Conservation (phyloP, 2,329 filamentous ascomycete species). For the Clonostachys chloroleuca region DNA sequence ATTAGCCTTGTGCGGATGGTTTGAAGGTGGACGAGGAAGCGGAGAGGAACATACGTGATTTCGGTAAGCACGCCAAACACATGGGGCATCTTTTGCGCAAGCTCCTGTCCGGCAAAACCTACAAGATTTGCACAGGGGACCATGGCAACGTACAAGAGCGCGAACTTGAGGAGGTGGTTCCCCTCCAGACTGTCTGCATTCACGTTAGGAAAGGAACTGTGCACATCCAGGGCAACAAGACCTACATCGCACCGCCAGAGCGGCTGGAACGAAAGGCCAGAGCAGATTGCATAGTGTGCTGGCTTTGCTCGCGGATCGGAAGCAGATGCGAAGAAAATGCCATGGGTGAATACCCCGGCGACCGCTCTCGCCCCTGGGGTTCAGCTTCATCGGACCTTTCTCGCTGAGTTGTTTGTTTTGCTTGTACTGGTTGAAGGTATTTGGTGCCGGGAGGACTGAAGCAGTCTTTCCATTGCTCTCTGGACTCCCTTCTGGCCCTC, state of each 20-base stretch:
- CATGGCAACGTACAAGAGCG: slow-evolving; percentile 44
- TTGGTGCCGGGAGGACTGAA: slow-evolving; percentile 15
- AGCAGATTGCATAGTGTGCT: slow-evolving; percentile 41
- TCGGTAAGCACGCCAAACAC: slow-evolving; percentile 61
- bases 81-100: slow-evolving; percentile 74
- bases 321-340: slow-evolving; percentile 36
- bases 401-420: slow-evolving; percentile 3
- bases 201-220: background rate
- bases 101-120: slow-evolving; percentile 56
- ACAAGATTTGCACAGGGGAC: slow-evolving; percentile 46
- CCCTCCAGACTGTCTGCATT: slow-evolving; percentile 24
- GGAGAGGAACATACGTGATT: slow-evolving; percentile 36
- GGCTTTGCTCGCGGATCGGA: slow-evolving; percentile 35
- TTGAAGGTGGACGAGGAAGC: slow-evolving; percentile 11
- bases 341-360: slow-evolving; percentile 35
- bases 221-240: slow-evolving; percentile 3
- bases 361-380: slow-evolving; percentile 35
- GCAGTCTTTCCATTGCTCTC: too few species aligned
- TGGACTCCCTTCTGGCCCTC: too few species aligned
- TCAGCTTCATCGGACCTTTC: slow-evolving; percentile 5
- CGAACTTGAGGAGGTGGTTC: slow-evolving; percentile 38
- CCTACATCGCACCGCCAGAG: slow-evolving; percentile 35
- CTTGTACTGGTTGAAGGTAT: slow-evolving; percentile 14
- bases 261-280: slow-evolving; percentile 45
- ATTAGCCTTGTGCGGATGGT: slow-evolving; percentile 8